Base-by-base conservation (phyloP, 192 early-diverging fungal species). In the Coemansia interrupta region DNA sequence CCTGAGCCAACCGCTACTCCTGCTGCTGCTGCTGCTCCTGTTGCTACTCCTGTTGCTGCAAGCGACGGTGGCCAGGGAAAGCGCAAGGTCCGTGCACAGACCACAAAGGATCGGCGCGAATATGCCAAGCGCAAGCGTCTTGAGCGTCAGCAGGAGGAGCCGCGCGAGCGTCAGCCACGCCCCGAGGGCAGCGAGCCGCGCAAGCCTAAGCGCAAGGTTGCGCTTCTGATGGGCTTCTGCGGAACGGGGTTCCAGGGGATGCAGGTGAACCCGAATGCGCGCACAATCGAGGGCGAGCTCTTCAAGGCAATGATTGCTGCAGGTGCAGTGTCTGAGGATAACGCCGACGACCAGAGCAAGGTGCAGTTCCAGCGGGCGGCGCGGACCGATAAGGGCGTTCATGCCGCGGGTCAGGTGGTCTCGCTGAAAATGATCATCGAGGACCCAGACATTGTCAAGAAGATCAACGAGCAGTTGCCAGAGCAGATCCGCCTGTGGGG, bases 331-430 rank as follows among this genome's bases (percentile, higher is more conserved):
- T 94, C 93, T 0, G 81, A 80, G 30, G 92, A 91, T 17, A 99
- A 99, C 56, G 83, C 91, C 1, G 83, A 85, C 23, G 90, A 92
- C 63, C 89, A 85, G 54, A 84, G 83, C 59, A 91, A 91, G 72
- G 84, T 94, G 54, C 76, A 86, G 49, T 86, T 97, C 60, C 86
- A 86, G 82, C 81, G 97, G 55, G 87, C 93, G 9, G 97, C 97
- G 10, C 84, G 97, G 29, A 99, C 97, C 1, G 97, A 99, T 66
- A 98, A 98, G 72, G 97, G 97, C 24, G 97, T 99, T 5, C 96
- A 98, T 66, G 95, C 97, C 18, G 92, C 91, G 29, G 96, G 96
- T 12, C 95, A 99, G 52, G 89, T 99, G 3, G 85, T 93, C 10
- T 94, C 94, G 5, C 55, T 91, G 26, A 99, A 99, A 69, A 86